Evolutionary conservation across 1,284 basidiomycete species (phyloP), one percentile per base, ranked within the genome.

Genomic region (Vanrija sp.): DNA sequence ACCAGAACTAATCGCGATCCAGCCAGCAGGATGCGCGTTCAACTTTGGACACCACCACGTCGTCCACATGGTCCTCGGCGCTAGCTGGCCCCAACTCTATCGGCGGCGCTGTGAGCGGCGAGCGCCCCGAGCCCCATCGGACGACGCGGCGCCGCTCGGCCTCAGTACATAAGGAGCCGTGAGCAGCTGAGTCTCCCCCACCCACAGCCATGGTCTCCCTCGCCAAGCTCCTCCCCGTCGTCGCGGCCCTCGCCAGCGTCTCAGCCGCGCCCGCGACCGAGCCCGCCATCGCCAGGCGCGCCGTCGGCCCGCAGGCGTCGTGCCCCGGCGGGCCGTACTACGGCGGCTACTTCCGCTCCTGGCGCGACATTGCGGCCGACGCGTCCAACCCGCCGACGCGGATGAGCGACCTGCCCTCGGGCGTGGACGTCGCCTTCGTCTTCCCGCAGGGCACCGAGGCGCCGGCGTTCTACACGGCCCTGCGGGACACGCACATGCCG

Each of bases 1-100:
- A 63, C 68, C 20, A 57, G 57, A 37, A 66, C 68, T 51, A 65
- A 69, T 59, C 49, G 59, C 12, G 31, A 31, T 31, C 31, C 31
- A 31, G 15, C 31, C 12, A 4, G 15, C 31, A 14, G 15, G 31
- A 31, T 31, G 31, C 9, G 4, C 12, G 5, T 5, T 25, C 9
- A 9, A 25, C 24, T 25, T 25, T 25, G 9, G 24, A 25, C 24
- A 27, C 25, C 2, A 27, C 25, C 25, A 27, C 25, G 7, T 27
- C 8, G 8, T 27, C 12, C 31, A 31, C 12, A 14, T 31, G 27
- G 12, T 31, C 4, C 9, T 4, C 31, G 15, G 15, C 24, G 6
- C 12, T 31, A 31, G 8, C 31, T 31, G 9, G 31, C 31, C 15
- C 31, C 31, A 31, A 31, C 31, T 31, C 15, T 31, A 31, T 14